Conservation (phyloP, 73 alveolate species). For the Paramecium octaurelia region DNA sequence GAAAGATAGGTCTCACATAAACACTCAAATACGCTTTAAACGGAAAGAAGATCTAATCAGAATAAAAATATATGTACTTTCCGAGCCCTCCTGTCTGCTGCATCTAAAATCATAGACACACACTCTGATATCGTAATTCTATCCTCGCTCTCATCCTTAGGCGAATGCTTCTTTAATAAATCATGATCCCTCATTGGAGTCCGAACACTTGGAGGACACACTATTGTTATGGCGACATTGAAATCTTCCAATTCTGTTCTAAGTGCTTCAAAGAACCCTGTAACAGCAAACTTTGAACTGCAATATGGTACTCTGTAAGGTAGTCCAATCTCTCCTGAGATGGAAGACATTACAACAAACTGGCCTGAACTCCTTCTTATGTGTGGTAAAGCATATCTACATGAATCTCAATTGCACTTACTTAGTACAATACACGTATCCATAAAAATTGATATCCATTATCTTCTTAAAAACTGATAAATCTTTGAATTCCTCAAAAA, state of each 20-base stretch:
- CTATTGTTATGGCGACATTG: slow-evolving; percentile 75
- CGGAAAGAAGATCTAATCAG: slow-evolving; percentile 66
- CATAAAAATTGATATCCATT: slow-evolving; percentile 79
- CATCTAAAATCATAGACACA: slow-evolving; percentile 67
- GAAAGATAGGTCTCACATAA: slow-evolving; percentile 73
- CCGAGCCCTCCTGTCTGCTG: slow-evolving; percentile 80
- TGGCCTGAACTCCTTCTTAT: slow-evolving; percentile 71
- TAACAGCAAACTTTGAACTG: slow-evolving; percentile 81
- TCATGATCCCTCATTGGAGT: slow-evolving; percentile 62
- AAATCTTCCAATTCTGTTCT: slow-evolving; percentile 69
- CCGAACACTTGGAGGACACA: slow-evolving; percentile 77
- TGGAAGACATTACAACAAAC: slow-evolving; percentile 78
- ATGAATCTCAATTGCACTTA: background rate
- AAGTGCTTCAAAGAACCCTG: slow-evolving; percentile 85
- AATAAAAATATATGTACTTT: slow-evolving; percentile 58
- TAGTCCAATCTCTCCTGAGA: slow-evolving; percentile 82
- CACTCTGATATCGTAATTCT: slow-evolving; percentile 73
- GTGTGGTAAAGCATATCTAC: slow-evolving; percentile 69
- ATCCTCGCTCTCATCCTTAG: slow-evolving; percentile 67
- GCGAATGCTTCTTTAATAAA: slow-evolving; percentile 23
- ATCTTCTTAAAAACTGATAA: slow-evolving; percentile 59
- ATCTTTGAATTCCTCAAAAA: slow-evolving; percentile 72
- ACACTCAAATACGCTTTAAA: slow-evolving; percentile 74
- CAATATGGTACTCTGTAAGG: slow-evolving; percentile 82
- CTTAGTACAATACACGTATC: slow-evolving; percentile 68